phyloP scores from a whole-genome alignment of 140 eudicot species.

The Cichorium intybus region DNA sequence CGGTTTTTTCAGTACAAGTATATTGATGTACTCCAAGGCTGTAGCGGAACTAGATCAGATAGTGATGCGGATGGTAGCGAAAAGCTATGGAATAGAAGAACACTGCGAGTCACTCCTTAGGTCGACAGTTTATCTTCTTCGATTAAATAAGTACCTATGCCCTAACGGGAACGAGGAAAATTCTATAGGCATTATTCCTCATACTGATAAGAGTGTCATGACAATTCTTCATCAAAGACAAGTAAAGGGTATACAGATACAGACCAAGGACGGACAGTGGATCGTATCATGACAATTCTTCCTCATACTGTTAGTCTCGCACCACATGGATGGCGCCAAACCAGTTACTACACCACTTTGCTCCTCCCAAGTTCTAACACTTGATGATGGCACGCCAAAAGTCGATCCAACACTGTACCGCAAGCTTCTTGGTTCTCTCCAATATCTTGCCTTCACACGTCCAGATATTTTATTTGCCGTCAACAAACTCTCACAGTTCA shows the following conservation, averaged over 20 bases:
- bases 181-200: conserved; percentile 44
- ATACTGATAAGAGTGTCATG: conserved; percentile 45
- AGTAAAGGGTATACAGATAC: conserved; percentile 44
- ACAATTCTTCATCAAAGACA: no score
- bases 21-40: no score
- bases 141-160: conserved; percentile 34
- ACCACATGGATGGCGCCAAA: background rate
- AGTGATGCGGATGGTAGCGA: no score
- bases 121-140: conserved; percentile 39
- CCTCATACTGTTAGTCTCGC: background rate
- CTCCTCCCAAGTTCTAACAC: no score
- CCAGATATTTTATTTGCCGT: no score
- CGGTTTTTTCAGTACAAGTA: conserved; percentile 30
- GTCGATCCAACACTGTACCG: no score
- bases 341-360: background rate
- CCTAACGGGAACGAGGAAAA: conserved; percentile 25
- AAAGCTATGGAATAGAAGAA: conserved; percentile 40
- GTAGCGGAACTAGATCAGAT: no score
- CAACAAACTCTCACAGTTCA: no score
- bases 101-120: conserved; percentile 28
- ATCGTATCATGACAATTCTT: conserved; percentile 40
- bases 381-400: no score
- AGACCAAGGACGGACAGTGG: conserved; percentile 41
- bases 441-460: no score
- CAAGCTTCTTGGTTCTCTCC: no score